Conservation (phyloP, 768 basidiomycete genomes). For the Lepiota venenata region DNA sequence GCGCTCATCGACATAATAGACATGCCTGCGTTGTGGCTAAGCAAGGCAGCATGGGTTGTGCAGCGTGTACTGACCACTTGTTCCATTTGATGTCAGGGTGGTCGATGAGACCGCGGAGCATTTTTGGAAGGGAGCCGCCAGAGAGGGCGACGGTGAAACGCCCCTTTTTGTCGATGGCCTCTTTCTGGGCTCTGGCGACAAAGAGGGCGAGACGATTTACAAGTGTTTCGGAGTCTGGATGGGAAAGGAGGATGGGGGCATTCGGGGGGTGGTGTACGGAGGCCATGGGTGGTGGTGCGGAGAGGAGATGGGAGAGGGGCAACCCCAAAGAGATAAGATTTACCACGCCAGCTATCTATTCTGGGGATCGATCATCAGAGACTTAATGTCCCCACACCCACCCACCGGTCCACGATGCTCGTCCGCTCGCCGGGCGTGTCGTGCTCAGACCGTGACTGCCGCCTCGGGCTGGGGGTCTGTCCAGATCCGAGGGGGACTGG, state of each 20-base stretch:
- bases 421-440: constrained; percentile 12
- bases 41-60: not conserved
- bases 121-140: constrained; percentile 86
- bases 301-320: constrained; percentile 5
- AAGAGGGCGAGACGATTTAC: constrained; percentile 71
- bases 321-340: constrained; percentile 9
- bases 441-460: not conserved
- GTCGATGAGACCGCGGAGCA: constrained; percentile 68
- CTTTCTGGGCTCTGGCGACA: constrained; percentile 83
- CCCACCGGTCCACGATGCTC: constrained; percentile 26
- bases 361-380: not conserved
- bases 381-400: constrained; percentile 4
- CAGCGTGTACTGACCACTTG: constrained; percentile 67
- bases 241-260: constrained; percentile 71
- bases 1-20: constrained; percentile 97
- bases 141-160: constrained; percentile 92
- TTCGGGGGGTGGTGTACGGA: constrained; percentile 52
- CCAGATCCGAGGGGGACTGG: constrained; percentile 58
- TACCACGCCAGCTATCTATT: constrained; percentile 10
- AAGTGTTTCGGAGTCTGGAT: constrained; percentile 54
- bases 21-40: constrained; percentile 60
- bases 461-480: constrained; percentile 1
- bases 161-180: constrained; percentile 85
- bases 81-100: constrained; percentile 81
- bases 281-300: constrained; percentile 24